Percentiles rank a stretch among this genome's conserved stretches.
These are phyloP conservation scores for Cutaneotrichosporon dermatis DNA, from an alignment of 1,284 basidiomycete species.

Conservation along the genomic window DNA sequence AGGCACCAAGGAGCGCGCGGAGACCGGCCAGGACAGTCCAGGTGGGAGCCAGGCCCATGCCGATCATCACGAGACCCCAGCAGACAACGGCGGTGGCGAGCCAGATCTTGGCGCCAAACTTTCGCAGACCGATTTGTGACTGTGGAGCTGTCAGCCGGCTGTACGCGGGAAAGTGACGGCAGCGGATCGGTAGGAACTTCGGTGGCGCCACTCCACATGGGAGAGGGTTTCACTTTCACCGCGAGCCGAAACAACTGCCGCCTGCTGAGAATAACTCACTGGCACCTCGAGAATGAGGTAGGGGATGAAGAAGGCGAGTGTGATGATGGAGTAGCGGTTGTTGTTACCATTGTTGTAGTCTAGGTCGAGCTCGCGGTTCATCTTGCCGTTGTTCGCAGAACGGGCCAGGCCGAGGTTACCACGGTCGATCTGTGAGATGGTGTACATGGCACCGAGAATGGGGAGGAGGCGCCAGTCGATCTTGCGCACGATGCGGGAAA, in stretches of 20 bases:
- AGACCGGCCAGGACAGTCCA: constrained; percentile 46
- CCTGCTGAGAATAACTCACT: constrained; percentile 4
- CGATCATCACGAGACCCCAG: constrained; percentile 50
- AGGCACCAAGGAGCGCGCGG: constrained; percentile 47
- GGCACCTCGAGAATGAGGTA: constrained; percentile 46
- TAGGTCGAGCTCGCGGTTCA: constrained; percentile 29
- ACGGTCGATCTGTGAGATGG: constrained; percentile 18
- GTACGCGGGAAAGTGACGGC: no score
- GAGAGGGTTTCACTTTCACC: not conserved
- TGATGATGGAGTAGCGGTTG: constrained; percentile 45
- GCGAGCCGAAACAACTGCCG: not conserved
- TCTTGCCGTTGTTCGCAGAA: constrained; percentile 17
- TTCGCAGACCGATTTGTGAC: constrained; percentile 27
- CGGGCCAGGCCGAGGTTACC: constrained; percentile 27
- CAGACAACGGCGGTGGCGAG: constrained; percentile 20
- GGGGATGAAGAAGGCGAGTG: constrained; percentile 43
- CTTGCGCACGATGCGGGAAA: constrained; percentile 10
- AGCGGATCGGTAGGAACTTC: no score
- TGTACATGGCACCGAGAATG: constrained; percentile 17
- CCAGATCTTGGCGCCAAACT: constrained; percentile 20
- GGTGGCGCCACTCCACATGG: no score
- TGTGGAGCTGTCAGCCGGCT: not conserved
- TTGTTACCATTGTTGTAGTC: constrained; percentile 12
- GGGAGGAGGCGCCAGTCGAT: constrained; percentile 15
- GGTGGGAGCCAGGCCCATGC: constrained; percentile 39